Evolutionary conservation across 208 protist genomes (phyloP).

Genomic region (Crithidia thermophila): DNA sequence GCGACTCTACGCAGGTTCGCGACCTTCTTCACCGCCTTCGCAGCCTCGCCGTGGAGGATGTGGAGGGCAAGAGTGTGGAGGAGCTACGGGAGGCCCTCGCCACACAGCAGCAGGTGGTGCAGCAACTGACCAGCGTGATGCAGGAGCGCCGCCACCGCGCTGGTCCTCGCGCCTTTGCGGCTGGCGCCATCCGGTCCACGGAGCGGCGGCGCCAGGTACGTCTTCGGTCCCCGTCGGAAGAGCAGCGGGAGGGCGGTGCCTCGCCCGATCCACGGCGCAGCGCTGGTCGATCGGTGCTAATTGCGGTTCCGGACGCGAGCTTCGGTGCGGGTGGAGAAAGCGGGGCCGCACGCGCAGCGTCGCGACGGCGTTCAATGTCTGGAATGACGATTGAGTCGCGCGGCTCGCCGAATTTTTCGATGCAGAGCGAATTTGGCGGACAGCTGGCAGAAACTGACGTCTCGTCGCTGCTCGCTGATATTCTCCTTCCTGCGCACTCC

Average conservation of each 20-base stretch:
- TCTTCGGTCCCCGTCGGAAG: background rate
- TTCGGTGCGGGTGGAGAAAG: background rate
- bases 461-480: constrained; percentile 10
- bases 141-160: background rate
- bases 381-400: constrained; percentile 27
- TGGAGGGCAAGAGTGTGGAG: constrained; percentile 17
- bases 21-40: constrained; percentile 15
- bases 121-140: constrained; percentile 36
- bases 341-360: too few relatives aligned
- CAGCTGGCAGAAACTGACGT: constrained; percentile 35
- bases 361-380: background rate
- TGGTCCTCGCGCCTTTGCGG: background rate
- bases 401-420: background rate
- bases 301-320: too few relatives aligned
- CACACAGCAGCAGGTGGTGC: constrained; percentile 48
- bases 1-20: background rate
- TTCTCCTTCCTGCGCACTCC: background rate
- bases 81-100: constrained; percentile 37
- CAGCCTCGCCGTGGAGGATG: background rate
- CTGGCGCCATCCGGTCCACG: background rate
- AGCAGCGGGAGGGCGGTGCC: background rate
- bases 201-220: constrained; percentile 6
- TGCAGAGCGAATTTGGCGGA: constrained; percentile 2
- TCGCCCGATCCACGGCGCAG: background rate
- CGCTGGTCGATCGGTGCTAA: background rate